A percentile compares a stretch with the other conserved stretches of the same genome.
These are phyloP conservation scores for Diaporthe citriasiana DNA, from an alignment of 2,329 filamentous ascomycete genomes.

Conservation along the genomic window DNA sequence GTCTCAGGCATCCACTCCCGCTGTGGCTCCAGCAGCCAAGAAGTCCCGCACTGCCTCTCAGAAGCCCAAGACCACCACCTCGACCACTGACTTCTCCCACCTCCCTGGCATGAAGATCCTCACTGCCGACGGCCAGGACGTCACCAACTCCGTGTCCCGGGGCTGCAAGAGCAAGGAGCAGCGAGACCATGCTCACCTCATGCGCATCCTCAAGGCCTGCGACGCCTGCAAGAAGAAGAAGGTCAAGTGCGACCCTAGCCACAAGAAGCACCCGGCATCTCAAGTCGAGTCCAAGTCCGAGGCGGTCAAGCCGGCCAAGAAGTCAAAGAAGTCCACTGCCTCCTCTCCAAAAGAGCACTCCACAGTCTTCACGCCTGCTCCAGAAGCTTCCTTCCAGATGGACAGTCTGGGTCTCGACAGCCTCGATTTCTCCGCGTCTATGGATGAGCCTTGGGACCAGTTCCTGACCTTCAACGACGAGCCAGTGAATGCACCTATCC, in stretches of 20 bases:
- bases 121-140: slow-evolving; percentile 73
- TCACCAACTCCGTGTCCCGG: slow-evolving; percentile 73
- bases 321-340: slow-evolving; percentile 51
- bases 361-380: slow-evolving; percentile 24
- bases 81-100: slow-evolving; percentile 61
- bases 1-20: slow-evolving; percentile 42
- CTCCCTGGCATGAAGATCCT: slow-evolving; percentile 77
- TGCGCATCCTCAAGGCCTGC: slow-evolving; percentile 78
- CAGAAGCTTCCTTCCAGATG: slow-evolving; percentile 41
- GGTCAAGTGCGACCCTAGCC: slow-evolving; percentile 72
- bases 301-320: slow-evolving; percentile 58
- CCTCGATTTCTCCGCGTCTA: slow-evolving; percentile 18
- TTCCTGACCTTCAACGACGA: slow-evolving; percentile 40
- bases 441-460: slow-evolving; percentile 40
- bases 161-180: slow-evolving; percentile 78
- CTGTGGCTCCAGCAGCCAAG: slow-evolving; percentile 38
- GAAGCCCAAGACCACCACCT: slow-evolving; percentile 45
- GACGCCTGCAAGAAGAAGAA: slow-evolving; percentile 74
- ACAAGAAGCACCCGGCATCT: slow-evolving; percentile 63
- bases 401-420: slow-evolving; percentile 37
- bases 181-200: slow-evolving; percentile 75
- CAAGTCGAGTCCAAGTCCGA: slow-evolving; percentile 50
- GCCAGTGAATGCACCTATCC: slow-evolving; percentile 16
- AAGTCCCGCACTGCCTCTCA: slow-evolving; percentile 49
- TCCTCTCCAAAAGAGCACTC: slow-evolving; percentile 16